Conservation (phyloP, 345 rosid genomes). For the Brassica incana region DNA sequence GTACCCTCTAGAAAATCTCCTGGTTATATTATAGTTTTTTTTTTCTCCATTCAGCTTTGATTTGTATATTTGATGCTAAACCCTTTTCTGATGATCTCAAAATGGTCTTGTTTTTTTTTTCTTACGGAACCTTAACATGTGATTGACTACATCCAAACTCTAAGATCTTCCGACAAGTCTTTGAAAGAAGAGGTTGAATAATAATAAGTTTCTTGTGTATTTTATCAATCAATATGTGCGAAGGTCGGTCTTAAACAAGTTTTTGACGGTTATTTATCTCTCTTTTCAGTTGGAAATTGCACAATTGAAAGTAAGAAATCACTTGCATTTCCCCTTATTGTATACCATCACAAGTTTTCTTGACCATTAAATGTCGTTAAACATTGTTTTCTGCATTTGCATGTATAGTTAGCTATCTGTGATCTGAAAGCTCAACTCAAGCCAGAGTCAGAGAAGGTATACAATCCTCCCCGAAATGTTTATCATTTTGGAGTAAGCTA, state of each 20-base stretch:
- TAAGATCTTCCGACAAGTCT: slow-evolving; percentile 76
- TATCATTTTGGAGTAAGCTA: not conserved
- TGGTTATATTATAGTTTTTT: slow-evolving; percentile 47
- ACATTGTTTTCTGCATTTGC: not conserved
- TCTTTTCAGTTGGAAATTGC: slow-evolving; percentile 81
- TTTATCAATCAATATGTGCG: not conserved
- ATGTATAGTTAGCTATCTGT: slow-evolving; percentile 75
- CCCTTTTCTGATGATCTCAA: not conserved
- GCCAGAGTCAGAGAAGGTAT: slow-evolving; percentile 93
- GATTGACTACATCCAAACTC: slow-evolving; percentile 69
- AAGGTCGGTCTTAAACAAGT: not conserved
- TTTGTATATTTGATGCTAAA: slow-evolving; percentile 10
- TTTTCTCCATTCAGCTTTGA: slow-evolving; percentile 11
- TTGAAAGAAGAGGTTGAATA: slow-evolving; percentile 73
- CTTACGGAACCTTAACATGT: slow-evolving; percentile 69
- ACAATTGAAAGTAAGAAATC: slow-evolving; percentile 61
- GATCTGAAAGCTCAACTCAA: slow-evolving; percentile 88
- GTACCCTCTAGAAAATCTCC: slow-evolving; percentile 62
- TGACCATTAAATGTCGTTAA: slow-evolving; percentile 2
- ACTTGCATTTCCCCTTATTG: not conserved
- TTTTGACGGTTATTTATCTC: slow-evolving; percentile 25
- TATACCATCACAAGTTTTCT: not conserved
- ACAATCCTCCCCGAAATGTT: not conserved
- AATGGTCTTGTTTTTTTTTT: slow-evolving; percentile 14
- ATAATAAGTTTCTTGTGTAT: not conserved